Base-by-base conservation (phyloP, 2,329 filamentous ascomycete species). In the Endocalyx cinctus region DNA sequence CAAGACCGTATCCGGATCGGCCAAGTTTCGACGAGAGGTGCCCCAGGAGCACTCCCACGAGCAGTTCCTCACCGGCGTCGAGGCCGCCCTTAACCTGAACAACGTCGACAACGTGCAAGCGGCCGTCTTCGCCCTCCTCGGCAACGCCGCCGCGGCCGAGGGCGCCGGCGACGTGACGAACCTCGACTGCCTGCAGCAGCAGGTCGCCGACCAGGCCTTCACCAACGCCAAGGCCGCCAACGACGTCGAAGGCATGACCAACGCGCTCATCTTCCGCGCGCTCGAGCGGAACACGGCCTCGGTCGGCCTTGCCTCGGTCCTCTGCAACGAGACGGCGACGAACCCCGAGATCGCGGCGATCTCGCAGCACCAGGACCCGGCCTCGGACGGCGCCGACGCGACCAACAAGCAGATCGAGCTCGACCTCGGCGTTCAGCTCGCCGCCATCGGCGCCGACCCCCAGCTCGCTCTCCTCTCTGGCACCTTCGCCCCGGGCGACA, bases 311-410 rank as follows among this genome's bases (percentile, higher is more conserved):
- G 69, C 66, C n/a, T 78, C 72, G 29, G 72, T 68, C 19, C 57
- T 70, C 30, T 84, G 79, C 63, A 25, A 62, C 58, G 54, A 76
- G 49, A 63, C 58, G 25, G 74, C 79, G 12, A 64, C 66, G 37
- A 84, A 84, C 59, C 69, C 79, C 3, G 79, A 84, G 61, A 81
- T 84, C 48, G 72, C 67, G 17, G 76, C 76, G 27, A 54, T 84
- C 38, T 60, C 66, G 34, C 77, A 82, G 58, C 79, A 84, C 58
- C 79, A 84, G 59, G 80, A 84, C 53, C 77, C 80, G 17, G 80
- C 79, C 14, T 74, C 74, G 1, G 51, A 66, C 4, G 70, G 69
- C 26, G 74, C 78, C 10, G 67, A 69, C 11, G 69, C 54, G 2
- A 60, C 64, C 29, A 84, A 84, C 66, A 81, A 80, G 62, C 62